phyloP scores from a whole-genome alignment of 345 rosid species.

The Gossypium arboreum region DNA sequence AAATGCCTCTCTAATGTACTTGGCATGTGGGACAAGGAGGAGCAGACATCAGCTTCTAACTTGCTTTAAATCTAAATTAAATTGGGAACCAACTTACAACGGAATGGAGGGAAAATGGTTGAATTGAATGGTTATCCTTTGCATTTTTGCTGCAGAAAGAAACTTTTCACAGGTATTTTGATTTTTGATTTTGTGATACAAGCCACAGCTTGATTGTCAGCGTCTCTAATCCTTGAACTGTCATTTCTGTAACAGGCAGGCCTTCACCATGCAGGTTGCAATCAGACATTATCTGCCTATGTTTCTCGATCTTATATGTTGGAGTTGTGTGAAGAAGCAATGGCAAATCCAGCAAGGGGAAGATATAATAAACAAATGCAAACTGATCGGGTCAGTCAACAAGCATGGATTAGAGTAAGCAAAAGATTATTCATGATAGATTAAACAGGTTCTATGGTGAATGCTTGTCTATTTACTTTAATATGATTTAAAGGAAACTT shows the following conservation, averaged over 20 bases:
- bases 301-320: not conserved
- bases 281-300: not conserved
- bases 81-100: not conserved
- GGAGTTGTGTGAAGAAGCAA: not conserved
- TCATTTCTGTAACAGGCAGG: not conserved
- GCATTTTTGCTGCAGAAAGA: not conserved
- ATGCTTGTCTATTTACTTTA: not conserved
- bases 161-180: constrained; percentile 9
- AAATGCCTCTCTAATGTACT: not conserved
- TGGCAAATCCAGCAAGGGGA: not conserved
- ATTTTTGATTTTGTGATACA: not conserved
- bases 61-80: not conserved
- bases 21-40: not conserved
- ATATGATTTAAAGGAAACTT: not conserved
- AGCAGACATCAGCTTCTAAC: not conserved
- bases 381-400: not conserved
- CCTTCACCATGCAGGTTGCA: not conserved
- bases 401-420: not conserved
- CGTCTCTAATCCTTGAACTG: not conserved
- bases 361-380: not conserved
- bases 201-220: not conserved
- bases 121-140: not conserved
- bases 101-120: not conserved
- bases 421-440: not conserved
- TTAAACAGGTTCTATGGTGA: not conserved